Base-by-base conservation (phyloP, 2,329 filamentous ascomycete genomes). In the Fusarium liriodendri region DNA sequence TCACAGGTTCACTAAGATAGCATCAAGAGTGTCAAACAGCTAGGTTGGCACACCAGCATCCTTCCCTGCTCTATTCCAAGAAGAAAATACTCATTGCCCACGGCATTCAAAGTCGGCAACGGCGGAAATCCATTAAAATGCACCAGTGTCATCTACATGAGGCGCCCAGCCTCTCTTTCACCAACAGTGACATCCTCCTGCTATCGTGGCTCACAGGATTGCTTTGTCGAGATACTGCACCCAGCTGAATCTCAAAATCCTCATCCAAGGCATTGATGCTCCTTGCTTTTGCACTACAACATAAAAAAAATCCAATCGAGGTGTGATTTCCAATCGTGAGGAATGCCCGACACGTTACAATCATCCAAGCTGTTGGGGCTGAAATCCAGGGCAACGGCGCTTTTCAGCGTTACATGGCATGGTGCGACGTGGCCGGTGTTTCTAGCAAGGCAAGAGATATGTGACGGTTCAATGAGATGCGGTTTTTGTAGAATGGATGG, bases 381-480 rank as follows among this genome's bases (percentile, higher is more conserved):
- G 50, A 63, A 71, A 60, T 67, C 63, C 40, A 32, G 27, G n/a
- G 25, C 61, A 57, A 27, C 35, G 62, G 61, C 11, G 13, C 40
- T 45, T 45, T 20, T 40, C 35, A 64, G 42, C 20, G 58, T 45
- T 61, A 37, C 40, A 67, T 63, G 40, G 45, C 33, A 64, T 59
- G 38, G 42, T 71, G 67, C 54, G 60, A 67, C 63, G 47, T 38
- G 58, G 63, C 40, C 40, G 32, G 55, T 22, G 35, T 35, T 57
- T 22, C n/a, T 54, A 29, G 3, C 14, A 16, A 54, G 45, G 47
- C 27, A 71, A 59, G 52, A 67, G 71, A 73, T 62, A 73, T 70
- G 32, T 73, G 70, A 73, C 50, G 54, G 33, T 20, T 18, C 47
- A 54, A 54, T 32, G 55, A 37, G 22, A 22, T 25, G n/a, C n/a